Evolutionary conservation across 345 rosid genomes (phyloP).

Genomic region (Hibiscus syriacus): DNA sequence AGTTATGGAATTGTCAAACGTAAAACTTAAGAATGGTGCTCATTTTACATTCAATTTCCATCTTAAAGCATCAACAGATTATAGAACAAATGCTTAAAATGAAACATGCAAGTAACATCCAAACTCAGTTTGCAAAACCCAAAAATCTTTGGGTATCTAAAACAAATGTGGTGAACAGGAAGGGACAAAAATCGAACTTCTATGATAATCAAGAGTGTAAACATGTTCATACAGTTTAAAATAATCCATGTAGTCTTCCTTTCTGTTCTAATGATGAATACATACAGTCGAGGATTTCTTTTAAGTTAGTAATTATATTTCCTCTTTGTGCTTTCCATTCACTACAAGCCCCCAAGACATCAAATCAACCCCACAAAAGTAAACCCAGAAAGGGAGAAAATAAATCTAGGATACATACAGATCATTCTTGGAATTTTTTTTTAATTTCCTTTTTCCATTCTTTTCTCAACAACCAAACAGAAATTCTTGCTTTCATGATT

Average conservation of each 20-base stretch:
- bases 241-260: too few species aligned
- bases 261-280: too few species aligned
- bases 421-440: neutral
- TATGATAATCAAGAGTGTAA: neutral
- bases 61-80: neutral
- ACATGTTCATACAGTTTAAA: neutral
- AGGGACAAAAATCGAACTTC: neutral
- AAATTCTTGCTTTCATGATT: neutral
- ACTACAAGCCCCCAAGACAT: neutral
- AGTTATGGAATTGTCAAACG: neutral
- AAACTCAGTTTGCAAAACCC: neutral
- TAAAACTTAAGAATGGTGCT: neutral
- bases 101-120: neutral
- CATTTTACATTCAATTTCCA: neutral
- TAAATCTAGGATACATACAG: neutral
- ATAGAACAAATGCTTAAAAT: neutral
- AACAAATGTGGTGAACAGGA: neutral
- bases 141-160: neutral
- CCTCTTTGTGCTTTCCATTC: neutral
- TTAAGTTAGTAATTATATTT: too few species aligned
- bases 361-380: neutral
- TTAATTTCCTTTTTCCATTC: neutral
- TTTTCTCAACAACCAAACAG: neutral
- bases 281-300: too few species aligned
- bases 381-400: neutral